phyloP scores from a whole-genome alignment of 2,329 filamentous ascomycete species.

The Ploettnerulaceae sp. region DNA sequence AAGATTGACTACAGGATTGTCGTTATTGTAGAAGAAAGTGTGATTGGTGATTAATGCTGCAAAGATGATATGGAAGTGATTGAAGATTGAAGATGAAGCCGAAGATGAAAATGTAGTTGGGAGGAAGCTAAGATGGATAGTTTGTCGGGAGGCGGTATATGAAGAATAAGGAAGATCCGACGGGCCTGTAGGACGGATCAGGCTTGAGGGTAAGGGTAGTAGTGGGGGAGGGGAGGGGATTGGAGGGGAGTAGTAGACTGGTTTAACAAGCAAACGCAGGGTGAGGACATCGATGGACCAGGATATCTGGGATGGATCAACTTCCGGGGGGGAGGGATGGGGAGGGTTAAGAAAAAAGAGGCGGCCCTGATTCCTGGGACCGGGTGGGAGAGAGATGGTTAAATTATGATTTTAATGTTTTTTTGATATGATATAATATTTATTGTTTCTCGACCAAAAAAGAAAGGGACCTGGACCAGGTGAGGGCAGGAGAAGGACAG shows the following conservation, averaged over 20 bases:
- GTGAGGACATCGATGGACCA: constrained; percentile 13
- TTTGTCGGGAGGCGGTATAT: constrained; percentile 1
- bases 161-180: constrained; percentile 10
- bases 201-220: constrained; percentile 9
- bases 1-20: too few relatives aligned
- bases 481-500: not conserved
- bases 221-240: too few relatives aligned
- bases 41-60: too few relatives aligned
- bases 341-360: not conserved
- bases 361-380: constrained; percentile 13
- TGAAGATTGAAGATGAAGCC: not conserved
- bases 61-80: not conserved
- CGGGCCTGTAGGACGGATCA: constrained; percentile 9
- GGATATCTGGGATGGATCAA: constrained; percentile 7
- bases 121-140: not conserved
- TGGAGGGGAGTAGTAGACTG: too few relatives aligned
- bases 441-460: not conserved
- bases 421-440: too few relatives aligned
- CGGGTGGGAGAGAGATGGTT: not conserved
- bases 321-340: constrained; percentile 5
- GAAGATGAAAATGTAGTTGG: not conserved
- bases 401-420: too few relatives aligned
- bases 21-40: too few relatives aligned
- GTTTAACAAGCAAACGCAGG: constrained; percentile 13
- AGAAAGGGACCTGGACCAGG: constrained; percentile 9